Evolutionary conservation across 768 basidiomycete genomes (phyloP).

Genomic region (Boletellus emodensis): DNA sequence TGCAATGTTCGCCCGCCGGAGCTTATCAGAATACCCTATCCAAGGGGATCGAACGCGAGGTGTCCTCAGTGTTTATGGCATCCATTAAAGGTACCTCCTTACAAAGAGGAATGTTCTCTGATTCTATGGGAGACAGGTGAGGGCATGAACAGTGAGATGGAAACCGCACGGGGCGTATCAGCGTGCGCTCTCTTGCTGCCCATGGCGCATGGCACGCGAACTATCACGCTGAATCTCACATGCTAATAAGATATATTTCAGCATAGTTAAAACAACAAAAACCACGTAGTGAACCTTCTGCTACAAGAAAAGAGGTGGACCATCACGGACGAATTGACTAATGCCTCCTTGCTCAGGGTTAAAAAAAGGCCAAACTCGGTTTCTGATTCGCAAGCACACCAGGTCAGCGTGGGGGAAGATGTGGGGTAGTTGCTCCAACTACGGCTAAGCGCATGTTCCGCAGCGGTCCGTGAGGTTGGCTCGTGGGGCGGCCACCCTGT

Average conservation of each 20-base stretch:
- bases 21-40: slow-evolving; percentile 1
- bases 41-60: slow-evolving; percentile 6
- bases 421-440: background rate
- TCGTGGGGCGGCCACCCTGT: background rate
- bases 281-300: too few relatives aligned
- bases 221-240: background rate
- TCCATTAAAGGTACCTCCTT: too few relatives aligned
- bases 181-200: background rate
- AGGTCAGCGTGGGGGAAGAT: too few relatives aligned
- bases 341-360: background rate
- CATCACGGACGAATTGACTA: background rate
- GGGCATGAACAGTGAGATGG: too few relatives aligned
- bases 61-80: too few relatives aligned
- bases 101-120: too few relatives aligned
- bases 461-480: too few relatives aligned
- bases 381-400: background rate
- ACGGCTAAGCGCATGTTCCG: background rate
- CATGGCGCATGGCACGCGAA: background rate
- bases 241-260: background rate
- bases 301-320: background rate
- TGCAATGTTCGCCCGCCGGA: slow-evolving; percentile 4
- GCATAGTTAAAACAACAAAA: too few relatives aligned
- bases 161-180: too few relatives aligned
- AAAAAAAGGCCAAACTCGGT: background rate
- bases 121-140: too few relatives aligned